Evolutionary conservation across 108 stramenopile species (phyloP).

Genomic region (Phaeodactylum tricornutum): DNA sequence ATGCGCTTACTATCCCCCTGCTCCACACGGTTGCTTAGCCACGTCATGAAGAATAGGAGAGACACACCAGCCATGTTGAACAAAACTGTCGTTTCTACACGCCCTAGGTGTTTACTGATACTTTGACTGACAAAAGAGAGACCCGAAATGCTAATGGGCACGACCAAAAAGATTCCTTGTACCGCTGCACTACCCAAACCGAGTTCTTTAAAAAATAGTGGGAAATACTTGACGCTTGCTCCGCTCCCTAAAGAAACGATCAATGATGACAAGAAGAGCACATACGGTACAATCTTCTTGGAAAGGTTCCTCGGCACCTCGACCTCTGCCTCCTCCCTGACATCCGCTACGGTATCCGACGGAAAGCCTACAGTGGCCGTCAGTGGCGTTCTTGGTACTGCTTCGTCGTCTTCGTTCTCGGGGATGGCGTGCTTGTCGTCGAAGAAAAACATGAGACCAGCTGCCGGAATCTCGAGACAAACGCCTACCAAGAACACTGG

Average conservation of each 20-base stretch:
- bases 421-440: constrained; percentile 47
- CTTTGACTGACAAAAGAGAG: constrained; percentile 4
- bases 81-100: constrained; percentile 38
- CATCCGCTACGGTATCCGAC: neutral
- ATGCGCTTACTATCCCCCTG: neutral
- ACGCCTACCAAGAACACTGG: constrained; percentile 48
- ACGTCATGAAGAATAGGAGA: constrained; percentile 35
- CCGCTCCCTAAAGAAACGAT: constrained; percentile 53
- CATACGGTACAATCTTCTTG: constrained; percentile 26
- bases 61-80: constrained; percentile 19
- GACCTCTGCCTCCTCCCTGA: neutral
- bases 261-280: constrained; percentile 29
- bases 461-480: constrained; percentile 32
- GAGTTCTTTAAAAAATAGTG: constrained; percentile 68
- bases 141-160: constrained; percentile 11
- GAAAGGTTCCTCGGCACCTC: too few relatives aligned
- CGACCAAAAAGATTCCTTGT: constrained; percentile 36
- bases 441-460: constrained; percentile 47
- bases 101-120: constrained; percentile 14
- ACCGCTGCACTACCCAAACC: constrained; percentile 49
- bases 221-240: constrained; percentile 77
- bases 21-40: neutral
- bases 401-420: constrained; percentile 1
- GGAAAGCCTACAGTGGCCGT: neutral
- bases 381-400: neutral